Percentiles rank a stretch among this genome's conserved stretches.
These are phyloP conservation scores for Lactuca sativa DNA, from an alignment of 129 eudicot species.

Conservation along the genomic window DNA sequence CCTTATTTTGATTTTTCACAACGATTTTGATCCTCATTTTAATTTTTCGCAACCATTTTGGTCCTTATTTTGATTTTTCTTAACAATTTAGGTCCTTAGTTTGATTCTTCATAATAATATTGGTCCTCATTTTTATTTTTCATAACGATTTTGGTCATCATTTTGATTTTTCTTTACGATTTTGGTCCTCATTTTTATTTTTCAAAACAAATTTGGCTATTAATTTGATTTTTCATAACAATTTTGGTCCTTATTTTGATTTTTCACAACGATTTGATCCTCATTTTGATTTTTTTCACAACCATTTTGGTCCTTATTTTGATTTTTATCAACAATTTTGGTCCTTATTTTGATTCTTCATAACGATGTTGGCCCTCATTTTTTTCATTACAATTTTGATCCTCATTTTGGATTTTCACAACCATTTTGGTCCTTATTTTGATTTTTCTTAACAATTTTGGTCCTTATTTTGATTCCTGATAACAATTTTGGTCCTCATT, in stretches of 20 bases:
- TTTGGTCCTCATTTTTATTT: neutral
- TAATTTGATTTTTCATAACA: too few species aligned
- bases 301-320: too few species aligned
- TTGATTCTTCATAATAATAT: neutral
- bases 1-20: too few species aligned
- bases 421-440: neutral
- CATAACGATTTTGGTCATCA: neutral
- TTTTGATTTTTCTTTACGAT: neutral
- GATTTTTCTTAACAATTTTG: neutral
- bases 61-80: neutral
- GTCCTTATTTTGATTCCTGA: too few species aligned
- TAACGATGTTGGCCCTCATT: neutral
- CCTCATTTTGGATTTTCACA: too few species aligned
- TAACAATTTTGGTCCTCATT: neutral
- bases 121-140: too few species aligned
- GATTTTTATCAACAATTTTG: too few species aligned
- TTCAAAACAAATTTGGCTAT: too few species aligned
- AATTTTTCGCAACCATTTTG: neutral
- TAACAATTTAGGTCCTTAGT: neutral
- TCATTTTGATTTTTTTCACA: neutral
- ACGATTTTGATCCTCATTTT: too few species aligned
- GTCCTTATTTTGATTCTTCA: neutral
- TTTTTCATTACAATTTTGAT: too few species aligned
- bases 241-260: too few species aligned
- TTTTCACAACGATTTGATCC: neutral